Evolutionary conservation across 371 early-diverging fungal species (phyloP), one percentile per base, ranked within the genome.

Genomic region (Capillidium rhysosporum): DNA sequence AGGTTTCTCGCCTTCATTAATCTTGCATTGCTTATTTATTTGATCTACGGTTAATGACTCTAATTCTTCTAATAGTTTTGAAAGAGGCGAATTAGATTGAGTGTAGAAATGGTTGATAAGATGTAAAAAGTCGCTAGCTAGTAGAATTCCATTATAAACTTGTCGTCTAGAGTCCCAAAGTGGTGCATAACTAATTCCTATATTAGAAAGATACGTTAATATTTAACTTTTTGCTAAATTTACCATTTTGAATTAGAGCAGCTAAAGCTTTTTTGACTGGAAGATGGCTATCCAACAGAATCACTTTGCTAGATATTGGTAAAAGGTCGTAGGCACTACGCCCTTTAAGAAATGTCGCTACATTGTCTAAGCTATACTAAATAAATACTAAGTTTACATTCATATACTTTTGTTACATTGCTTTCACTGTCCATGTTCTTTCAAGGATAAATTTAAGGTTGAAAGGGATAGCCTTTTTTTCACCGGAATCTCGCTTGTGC

Each of bases 151-250:
- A 1, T 78, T 81, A 63, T 88, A 92, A 59, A 69, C 67, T 52
- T 86, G 83, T 1, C 67, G 67, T 10, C 68, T 64, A 5, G 89
- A 83, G 57, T 88, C 83, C 85, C 88, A 95, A 40, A 95, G 64
- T 39, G 93, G 92, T 12, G 94, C 94, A 12, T 88, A 86, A 29
- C 88, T 89, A 55, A 92, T 80, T n/a, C 87, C 92, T 86, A 65
- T 40, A 34, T 21, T 43, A 9, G 21, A 18, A 18, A 28, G 5
- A 30, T 31, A 49, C 25, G 26, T 28, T 23, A 23, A 39, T 8
- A 31, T 56, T 8, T 34, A 10, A 55, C 16, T 12, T 23, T 2
- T 26, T 7, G 12, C 7, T 34, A 34, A 34, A 40, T 48, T 57
- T 72, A 86, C 91, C 88, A 63, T 96, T 89, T 61, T 91, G 93